These are phyloP conservation scores for Glonium stellatum DNA, from an alignment of 495 filamentous ascomycete species.

Conservation along the genomic window DNA sequence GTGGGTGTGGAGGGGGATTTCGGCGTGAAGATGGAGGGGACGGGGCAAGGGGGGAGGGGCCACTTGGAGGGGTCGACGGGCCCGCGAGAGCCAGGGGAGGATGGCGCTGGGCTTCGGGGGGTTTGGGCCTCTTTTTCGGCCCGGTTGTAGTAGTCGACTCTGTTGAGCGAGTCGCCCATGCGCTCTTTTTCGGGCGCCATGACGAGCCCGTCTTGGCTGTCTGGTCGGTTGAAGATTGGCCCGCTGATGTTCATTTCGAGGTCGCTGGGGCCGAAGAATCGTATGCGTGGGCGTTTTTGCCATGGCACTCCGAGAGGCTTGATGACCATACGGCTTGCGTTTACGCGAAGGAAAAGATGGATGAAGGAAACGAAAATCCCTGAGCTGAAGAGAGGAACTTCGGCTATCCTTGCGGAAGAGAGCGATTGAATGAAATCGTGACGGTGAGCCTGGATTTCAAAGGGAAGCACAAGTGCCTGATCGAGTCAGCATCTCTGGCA, in stretches of 20 bases:
- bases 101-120: conserved; percentile 8
- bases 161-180: conserved; percentile 7
- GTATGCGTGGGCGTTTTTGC: conserved; percentile 21
- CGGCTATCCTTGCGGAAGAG: conserved; percentile 24
- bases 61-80: conserved; percentile 23
- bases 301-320: conserved; percentile 14
- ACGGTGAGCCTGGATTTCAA: conserved; percentile 24
- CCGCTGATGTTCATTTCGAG: conserved; percentile 31
- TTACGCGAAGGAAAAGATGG: conserved; percentile 29
- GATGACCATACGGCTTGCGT: conserved; percentile 29
- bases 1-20: conserved; percentile 5
- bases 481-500: neutral
- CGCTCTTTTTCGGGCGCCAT: conserved; percentile 20
- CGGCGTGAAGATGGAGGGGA: conserved; percentile 1
- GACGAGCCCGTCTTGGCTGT: conserved; percentile 23
- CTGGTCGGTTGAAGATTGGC: conserved; percentile 21
- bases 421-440: conserved; percentile 21
- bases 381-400: conserved; percentile 24
- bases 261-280: conserved; percentile 29
- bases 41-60: conserved; percentile 27
- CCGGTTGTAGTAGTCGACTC: conserved; percentile 17
- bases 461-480: conserved; percentile 27
- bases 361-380: conserved; percentile 26
- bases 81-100: conserved; percentile 12
- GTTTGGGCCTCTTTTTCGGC: conserved; percentile 2